These are phyloP conservation scores for Citrullus mucosospermus DNA, from an alignment of 306 rosid genomes.

Conservation along the genomic window DNA sequence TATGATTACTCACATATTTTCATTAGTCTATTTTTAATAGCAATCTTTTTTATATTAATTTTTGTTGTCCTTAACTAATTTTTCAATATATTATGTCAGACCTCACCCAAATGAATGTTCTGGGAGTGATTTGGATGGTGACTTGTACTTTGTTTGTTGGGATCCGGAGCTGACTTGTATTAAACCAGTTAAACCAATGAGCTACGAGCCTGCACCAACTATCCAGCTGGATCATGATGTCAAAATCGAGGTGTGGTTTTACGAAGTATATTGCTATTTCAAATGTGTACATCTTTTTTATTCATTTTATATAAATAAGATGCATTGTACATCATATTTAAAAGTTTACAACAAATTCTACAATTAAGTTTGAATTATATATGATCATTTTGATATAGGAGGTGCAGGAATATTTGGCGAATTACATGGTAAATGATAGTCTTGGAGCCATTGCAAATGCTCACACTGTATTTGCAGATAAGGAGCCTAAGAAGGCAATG, in stretches of 20 bases:
- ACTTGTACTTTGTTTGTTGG: conserved; percentile 68
- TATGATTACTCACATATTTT: neutral
- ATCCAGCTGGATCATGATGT: conserved; percentile 38
- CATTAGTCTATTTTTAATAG: neutral
- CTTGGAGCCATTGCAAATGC: conserved; percentile 68
- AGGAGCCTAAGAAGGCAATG: conserved; percentile 35
- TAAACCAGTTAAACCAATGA: conserved; percentile 34
- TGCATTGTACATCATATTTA: neutral
- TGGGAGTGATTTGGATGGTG: conserved; percentile 84
- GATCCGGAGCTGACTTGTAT: conserved; percentile 52
- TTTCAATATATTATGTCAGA: conserved; percentile 16
- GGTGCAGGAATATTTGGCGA: conserved; percentile 45
- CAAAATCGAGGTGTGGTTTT: conserved; percentile 43
- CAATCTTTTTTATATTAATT: neutral
- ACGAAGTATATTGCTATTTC: neutral
- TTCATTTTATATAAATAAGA: neutral
- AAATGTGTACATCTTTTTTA: neutral
- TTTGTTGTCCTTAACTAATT: conserved; percentile 3
- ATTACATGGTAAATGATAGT: conserved; percentile 47
- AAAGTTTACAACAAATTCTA: neutral
- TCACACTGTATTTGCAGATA: conserved; percentile 69
- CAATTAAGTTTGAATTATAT: neutral
- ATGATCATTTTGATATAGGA: conserved; percentile 38
- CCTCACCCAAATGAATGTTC: conserved; percentile 86
- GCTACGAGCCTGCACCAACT: conserved; percentile 37